A percentile compares a stretch with the other conserved stretches of the same genome.
Evolutionary conservation across 352 stramenopile species (phyloP).

Genomic region (Plasmopara viticola): DNA sequence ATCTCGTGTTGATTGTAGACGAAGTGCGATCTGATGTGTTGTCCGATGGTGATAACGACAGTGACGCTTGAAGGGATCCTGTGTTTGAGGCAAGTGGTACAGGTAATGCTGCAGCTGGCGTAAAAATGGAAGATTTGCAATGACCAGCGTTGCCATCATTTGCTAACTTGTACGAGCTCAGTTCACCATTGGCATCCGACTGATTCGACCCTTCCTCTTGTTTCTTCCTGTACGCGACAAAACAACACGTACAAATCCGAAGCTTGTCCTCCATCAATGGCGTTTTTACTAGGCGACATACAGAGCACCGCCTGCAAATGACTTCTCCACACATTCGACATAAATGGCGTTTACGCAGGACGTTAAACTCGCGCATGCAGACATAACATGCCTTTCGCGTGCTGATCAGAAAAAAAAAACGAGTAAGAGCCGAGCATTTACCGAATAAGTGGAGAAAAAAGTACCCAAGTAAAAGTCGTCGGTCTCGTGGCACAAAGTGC

Average conservation of each 20-base stretch:
- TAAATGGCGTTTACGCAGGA: constrained; percentile 67
- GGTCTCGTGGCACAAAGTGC: constrained; percentile 46
- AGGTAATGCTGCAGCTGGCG: not conserved
- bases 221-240: constrained; percentile 54
- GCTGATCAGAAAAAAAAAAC: constrained; percentile 9
- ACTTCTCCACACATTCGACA: constrained; percentile 81
- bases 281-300: constrained; percentile 60
- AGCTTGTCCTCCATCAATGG: constrained; percentile 55
- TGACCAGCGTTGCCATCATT: constrained; percentile 10
- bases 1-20: constrained; percentile 29
- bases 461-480: constrained; percentile 48
- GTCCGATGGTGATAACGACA: constrained; percentile 15
- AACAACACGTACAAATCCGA: constrained; percentile 69
- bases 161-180: constrained; percentile 3
- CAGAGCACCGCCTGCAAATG: constrained; percentile 68
- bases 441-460: not conserved
- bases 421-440: not conserved
- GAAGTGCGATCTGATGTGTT: constrained; percentile 34
- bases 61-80: constrained; percentile 6
- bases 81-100: not conserved
- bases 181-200: constrained; percentile 11
- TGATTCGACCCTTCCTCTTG: constrained; percentile 12
- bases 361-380: constrained; percentile 61
- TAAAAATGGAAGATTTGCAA: constrained; percentile 2
- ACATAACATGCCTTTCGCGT: constrained; percentile 49